Evolutionary conservation across 352 stramenopile species (phyloP).

Genomic region (Pythium sukuiense): DNA sequence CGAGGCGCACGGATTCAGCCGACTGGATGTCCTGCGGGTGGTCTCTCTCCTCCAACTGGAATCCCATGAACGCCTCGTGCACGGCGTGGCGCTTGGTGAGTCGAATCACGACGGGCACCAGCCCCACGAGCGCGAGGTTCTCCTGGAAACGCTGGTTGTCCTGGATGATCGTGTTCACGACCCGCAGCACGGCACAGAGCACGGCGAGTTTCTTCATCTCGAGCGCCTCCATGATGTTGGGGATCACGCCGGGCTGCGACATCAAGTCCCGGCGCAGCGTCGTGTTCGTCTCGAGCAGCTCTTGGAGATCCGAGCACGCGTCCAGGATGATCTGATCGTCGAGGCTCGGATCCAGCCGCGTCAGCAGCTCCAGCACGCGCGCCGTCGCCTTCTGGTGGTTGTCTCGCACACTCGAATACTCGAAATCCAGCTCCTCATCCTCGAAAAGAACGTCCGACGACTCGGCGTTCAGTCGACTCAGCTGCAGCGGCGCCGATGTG

Average conservation of each 20-base stretch:
- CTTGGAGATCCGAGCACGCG: constrained; percentile 62
- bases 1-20: constrained; percentile 61
- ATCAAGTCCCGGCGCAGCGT: constrained; percentile 79
- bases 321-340: constrained; percentile 86
- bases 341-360: constrained; percentile 81
- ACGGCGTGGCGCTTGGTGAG: constrained; percentile 55
- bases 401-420: constrained; percentile 71
- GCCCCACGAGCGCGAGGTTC: constrained; percentile 87
- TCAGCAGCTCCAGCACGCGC: constrained; percentile 74
- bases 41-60: not conserved
- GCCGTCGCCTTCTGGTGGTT: constrained; percentile 74
- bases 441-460: constrained; percentile 70
- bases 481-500: constrained; percentile 19
- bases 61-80: constrained; percentile 6
- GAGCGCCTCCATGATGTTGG: constrained; percentile 92
- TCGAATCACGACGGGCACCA: constrained; percentile 91
- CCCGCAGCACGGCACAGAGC: constrained; percentile 77
- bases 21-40: constrained; percentile 29
- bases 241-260: constrained; percentile 90
- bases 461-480: constrained; percentile 20
- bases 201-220: constrained; percentile 91
- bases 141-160: constrained; percentile 91
- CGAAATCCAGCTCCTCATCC: constrained; percentile 83
- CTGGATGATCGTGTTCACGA: constrained; percentile 90
- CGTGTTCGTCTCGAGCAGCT: constrained; percentile 79